These are phyloP conservation scores for Canavalia gladiata DNA, from an alignment of 306 rosid species.

Conservation along the genomic window DNA sequence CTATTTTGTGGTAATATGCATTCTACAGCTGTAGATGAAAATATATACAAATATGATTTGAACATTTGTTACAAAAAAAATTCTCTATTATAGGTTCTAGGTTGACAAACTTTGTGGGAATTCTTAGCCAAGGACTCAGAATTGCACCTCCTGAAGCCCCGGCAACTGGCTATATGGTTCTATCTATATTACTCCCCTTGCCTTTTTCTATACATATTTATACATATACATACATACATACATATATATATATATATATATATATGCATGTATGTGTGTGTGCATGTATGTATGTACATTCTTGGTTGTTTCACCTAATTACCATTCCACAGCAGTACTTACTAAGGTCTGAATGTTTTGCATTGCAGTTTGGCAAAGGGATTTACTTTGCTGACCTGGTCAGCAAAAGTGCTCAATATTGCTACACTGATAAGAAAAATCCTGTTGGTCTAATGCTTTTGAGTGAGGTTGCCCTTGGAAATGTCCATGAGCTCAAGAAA, in stretches of 20 bases:
- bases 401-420: constrained; percentile 98
- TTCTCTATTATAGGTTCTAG: constrained; percentile 75
- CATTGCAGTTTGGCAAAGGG: constrained; percentile 94
- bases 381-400: constrained; percentile 93
- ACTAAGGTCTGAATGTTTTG: constrained; percentile 47
- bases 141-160: constrained; percentile 99
- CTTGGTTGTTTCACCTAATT: constrained; percentile 13
- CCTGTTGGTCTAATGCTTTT: constrained; percentile 91
- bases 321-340: constrained; percentile 20
- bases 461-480: constrained; percentile 96
- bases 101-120: constrained; percentile 92
- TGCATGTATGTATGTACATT: background rate
- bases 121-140: constrained; percentile 96
- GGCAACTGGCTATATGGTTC: constrained; percentile 96
- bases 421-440: constrained; percentile 91
- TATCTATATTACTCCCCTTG: constrained; percentile 26
- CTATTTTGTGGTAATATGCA: constrained; percentile 39
- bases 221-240: too few species aligned
- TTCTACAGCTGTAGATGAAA: constrained; percentile 27
- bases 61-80: constrained; percentile 26
- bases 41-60: constrained; percentile 11
- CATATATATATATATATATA: too few species aligned
- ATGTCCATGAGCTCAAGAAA: constrained; percentile 82
- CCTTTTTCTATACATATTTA: background rate
- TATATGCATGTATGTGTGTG: too few species aligned